Conservation (phyloP, 2,329 filamentous ascomycete species). For the Beauveria pseudobassiana region DNA sequence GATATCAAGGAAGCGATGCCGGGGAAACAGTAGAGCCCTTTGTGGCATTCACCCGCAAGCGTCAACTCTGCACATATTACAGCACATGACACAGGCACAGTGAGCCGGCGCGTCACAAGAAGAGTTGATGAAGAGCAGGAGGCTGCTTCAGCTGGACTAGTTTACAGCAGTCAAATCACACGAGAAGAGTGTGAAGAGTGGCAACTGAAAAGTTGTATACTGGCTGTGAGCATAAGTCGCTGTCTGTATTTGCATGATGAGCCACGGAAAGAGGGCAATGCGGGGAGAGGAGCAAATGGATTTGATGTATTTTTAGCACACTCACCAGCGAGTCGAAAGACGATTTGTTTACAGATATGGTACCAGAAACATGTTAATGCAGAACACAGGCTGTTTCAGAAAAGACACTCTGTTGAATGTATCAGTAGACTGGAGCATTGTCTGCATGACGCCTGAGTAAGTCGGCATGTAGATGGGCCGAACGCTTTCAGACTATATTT, state of each 20-base stretch:
- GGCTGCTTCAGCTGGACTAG: too few relatives aligned
- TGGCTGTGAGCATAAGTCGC: background rate
- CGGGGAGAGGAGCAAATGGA: background rate
- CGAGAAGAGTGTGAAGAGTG: background rate
- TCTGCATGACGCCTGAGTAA: too few relatives aligned
- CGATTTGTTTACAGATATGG: background rate
- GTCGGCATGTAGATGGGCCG: too few relatives aligned
- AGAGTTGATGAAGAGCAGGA: background rate
- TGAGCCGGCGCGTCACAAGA: background rate
- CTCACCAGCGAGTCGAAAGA: background rate
- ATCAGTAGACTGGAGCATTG: background rate
- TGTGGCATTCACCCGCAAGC: background rate
- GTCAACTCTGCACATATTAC: too few relatives aligned
- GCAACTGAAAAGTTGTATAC: background rate
- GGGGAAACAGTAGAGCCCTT: background rate
- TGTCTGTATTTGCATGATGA: background rate
- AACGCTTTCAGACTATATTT: too few relatives aligned
- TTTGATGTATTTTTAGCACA: background rate
- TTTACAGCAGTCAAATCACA: background rate
- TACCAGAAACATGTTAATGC: background rate
- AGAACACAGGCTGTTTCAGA: background rate
- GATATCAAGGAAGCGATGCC: background rate
- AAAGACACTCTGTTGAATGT: background rate
- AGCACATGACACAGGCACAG: background rate
- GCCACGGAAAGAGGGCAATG: background rate